A percentile compares a stretch with the other conserved stretches of the same genome.
phyloP scores from a whole-genome alignment of 305 asterid genomes.

The Coffea humblotiana region DNA sequence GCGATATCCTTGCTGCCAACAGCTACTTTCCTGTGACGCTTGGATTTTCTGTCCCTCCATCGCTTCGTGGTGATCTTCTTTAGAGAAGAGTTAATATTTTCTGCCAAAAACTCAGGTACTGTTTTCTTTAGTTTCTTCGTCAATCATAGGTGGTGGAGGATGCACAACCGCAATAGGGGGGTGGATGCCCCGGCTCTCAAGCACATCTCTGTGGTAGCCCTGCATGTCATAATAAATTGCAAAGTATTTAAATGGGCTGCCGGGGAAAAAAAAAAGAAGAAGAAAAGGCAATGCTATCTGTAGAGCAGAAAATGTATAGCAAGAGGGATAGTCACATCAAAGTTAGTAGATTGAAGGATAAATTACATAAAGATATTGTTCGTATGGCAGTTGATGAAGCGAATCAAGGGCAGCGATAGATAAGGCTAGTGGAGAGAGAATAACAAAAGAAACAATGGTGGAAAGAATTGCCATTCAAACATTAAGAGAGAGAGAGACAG shows the following conservation, averaged over 20 bases:
- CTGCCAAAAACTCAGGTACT: slow-evolving; percentile 18
- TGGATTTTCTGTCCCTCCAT: slow-evolving; percentile 55
- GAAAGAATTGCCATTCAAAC: neutral
- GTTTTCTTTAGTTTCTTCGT: slow-evolving; percentile 24
- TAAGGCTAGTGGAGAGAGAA: neutral
- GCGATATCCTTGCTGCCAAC: slow-evolving; percentile 41
- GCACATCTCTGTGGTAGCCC: slow-evolving; percentile 83
- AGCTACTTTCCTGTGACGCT: slow-evolving; percentile 66
- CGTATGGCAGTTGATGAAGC: neutral
- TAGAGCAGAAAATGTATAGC: neutral
- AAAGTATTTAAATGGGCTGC: neutral
- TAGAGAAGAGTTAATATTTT: slow-evolving; percentile 14
- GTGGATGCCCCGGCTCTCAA: slow-evolving; percentile 48
- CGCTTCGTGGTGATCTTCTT: slow-evolving; percentile 46
- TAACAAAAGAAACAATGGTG: neutral
- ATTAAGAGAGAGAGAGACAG: neutral
- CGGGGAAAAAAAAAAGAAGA: too few species aligned
- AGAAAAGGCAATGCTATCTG: neutral
- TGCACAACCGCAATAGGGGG: slow-evolving; percentile 37
- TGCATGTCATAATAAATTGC: slow-evolving; percentile 24
- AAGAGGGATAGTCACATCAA: neutral
- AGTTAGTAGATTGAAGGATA: neutral
- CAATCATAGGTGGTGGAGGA: slow-evolving; percentile 45
- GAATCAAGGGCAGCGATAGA: neutral
- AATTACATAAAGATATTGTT: neutral